Base-by-base conservation (phyloP, 257 asterid species). In the Thymus quinquecostatus region DNA sequence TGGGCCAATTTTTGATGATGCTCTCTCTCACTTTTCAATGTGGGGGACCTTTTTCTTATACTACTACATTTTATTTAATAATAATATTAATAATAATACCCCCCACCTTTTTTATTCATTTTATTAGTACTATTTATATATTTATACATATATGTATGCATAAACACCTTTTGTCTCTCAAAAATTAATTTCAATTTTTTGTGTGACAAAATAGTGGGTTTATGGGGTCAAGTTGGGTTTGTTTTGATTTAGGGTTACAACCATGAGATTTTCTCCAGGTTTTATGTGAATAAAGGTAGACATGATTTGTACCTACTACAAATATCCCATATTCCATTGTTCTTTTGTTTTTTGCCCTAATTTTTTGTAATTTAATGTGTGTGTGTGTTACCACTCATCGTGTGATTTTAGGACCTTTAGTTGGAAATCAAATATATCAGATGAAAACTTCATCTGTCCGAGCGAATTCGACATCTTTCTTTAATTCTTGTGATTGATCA, bases 191-290 rank as follows among this genome's bases (percentile, higher is more conserved):
- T 1, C 41, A 21, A 28, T 32, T 49, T 33, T 58, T 54, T 40
- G 51, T 21, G 14, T 41, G 36, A 27, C 10, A 33, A 12, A 45
- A 6, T 29, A 32, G n/a, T 5, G 14, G 29, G 57, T 53, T 38
- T 57, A 69, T 75, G 78, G 79, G 77, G 56, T 66, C 62, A 36
- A 68, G 68, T 44, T 73, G 48, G 45, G 38, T 72, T 38, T 68
- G 71, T 70, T 36, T 44, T 70, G 75, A 67, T 75, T 72, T 74
- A 68, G 75, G 85, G 78, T 77, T 78, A 82, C 87, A 80, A 70
- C 68, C 66, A 45, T 58, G 62, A 74, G 76, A 75, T 75, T 70
- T 72, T 79, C 87, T 84, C 95, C 79, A 84, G 89, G 89, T 77
- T 88, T 79, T 84, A 86, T 79, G 88, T 78, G 74, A 6, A 58